phyloP scores from a whole-genome alignment of 2,329 filamentous ascomycete genomes.

The Raffaelea arxii region DNA sequence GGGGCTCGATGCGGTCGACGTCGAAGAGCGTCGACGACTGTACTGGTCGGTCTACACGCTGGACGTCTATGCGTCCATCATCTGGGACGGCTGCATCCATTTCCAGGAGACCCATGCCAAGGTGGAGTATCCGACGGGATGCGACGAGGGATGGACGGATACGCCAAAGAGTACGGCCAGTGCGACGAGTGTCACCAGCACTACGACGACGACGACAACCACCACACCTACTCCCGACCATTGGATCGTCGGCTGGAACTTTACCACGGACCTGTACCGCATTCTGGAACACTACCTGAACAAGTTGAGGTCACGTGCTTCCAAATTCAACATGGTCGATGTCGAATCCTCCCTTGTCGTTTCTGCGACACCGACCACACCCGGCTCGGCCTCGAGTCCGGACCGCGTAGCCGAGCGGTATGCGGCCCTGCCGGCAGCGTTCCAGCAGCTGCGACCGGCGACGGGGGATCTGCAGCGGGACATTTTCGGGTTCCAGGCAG shows the following conservation, averaged over 20 bases:
- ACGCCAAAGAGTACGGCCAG: not conserved
- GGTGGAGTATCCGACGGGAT: constrained; percentile 34
- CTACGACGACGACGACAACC: not conserved
- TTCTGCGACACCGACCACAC: constrained; percentile 2
- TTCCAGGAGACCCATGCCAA: constrained; percentile 34
- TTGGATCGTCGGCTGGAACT: constrained; percentile 49
- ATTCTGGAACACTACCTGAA: constrained; percentile 38
- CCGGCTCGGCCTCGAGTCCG: constrained; percentile 8
- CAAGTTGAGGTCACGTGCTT: constrained; percentile 10
- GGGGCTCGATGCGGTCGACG: constrained; percentile 9
- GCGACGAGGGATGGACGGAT: not conserved
- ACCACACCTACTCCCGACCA: not conserved
- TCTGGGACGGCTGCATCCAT: constrained; percentile 37
- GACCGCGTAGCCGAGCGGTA: constrained; percentile 18
- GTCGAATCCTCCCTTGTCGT: not conserved
- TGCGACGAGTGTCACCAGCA: not conserved
- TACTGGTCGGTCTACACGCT: constrained; percentile 50
- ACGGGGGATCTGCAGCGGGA: constrained; percentile 19
- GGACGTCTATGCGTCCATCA: constrained; percentile 42
- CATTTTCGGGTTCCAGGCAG: constrained; percentile 24
- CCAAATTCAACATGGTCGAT: constrained; percentile 8
- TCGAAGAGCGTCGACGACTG: constrained; percentile 16
- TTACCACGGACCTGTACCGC: constrained; percentile 45
- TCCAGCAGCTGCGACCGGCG: constrained; percentile 18
- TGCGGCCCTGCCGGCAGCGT: constrained; percentile 17